Base-by-base conservation (phyloP, 768 basidiomycete species). In the Lentinula detonsa region DNA sequence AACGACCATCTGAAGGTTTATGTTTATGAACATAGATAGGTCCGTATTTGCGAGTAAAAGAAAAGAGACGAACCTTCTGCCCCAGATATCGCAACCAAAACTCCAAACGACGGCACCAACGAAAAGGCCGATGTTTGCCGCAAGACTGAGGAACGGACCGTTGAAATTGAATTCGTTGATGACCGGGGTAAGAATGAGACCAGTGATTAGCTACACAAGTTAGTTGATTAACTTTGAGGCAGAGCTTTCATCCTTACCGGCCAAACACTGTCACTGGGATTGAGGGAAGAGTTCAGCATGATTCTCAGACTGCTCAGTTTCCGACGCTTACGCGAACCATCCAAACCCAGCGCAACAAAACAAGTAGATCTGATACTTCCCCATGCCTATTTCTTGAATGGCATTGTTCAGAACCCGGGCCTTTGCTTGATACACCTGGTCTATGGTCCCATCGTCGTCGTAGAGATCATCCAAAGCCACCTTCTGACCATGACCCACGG, bases 331-430 rank as follows among this genome's bases (percentile, higher is more conserved):
- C 87, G 86, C 83, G 61, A 89, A 79, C 87, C 87, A 90, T 56
- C 88, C 88, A 71, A 90, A 88, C 1, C 87, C 88, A 16, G 86
- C 80, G 33, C 88, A 85, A 56, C 83, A 59, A 68, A 90, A 89
- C 39, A 90, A 68, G 61, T 75, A 73, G 76, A 81, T 82, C 71
- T 87, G 86, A 67, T 88, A 88, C 54, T 72, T 82, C n/a, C 86
- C 86, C 84, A 88, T 87, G 15, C 86, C 86, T 34, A 88, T 83
- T 21, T 87, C 81, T 67, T 86, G 85, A 9, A 88, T 72, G 0
- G 85, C 86, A 61, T 76, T 72, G 62, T 86, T 88, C 58, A 88
- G 69, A 8, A 86, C 74, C 6, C 73, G 71, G 1, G 84, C 82
- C 63, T 87, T 87, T 34, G 76, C 82, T 63, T 78, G 77, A 63